phyloP scores from a whole-genome alignment of 495 filamentous ascomycete genomes.

The Aspergillus bertholletiae region DNA sequence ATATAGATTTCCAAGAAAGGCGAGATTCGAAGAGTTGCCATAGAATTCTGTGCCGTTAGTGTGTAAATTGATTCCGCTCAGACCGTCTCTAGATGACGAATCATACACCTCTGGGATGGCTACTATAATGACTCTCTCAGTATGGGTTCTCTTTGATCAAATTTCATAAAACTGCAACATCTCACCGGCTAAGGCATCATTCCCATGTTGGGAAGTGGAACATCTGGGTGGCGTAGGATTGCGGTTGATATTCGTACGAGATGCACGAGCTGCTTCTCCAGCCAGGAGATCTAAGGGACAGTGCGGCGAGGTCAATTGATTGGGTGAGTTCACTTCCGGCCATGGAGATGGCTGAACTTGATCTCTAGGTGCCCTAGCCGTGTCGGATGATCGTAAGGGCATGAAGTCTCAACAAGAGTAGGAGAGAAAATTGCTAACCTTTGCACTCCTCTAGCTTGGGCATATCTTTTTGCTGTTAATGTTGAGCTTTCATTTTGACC shows the following conservation, averaged over 20 bases:
- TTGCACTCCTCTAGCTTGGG: conserved; percentile 10
- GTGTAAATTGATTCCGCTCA: conserved; percentile 23
- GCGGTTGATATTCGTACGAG: background rate
- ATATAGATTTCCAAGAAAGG: conserved; percentile 22
- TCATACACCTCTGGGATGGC: conserved; percentile 16
- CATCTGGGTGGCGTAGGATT: background rate
- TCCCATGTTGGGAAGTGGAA: background rate
- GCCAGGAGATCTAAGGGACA: background rate
- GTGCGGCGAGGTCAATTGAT: background rate
- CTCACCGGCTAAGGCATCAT: conserved; percentile 1
- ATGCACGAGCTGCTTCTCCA: background rate
- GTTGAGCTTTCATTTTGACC: conserved; percentile 3
- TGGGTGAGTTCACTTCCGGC: conserved; percentile 9
- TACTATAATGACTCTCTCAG: background rate
- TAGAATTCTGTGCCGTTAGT: conserved; percentile 30
- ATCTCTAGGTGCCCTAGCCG: background rate
- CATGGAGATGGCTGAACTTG: conserved; percentile 19
- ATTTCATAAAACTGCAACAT: too few species aligned
- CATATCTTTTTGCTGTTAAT: conserved; percentile 3
- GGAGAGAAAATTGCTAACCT: background rate
- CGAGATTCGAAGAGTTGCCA: conserved; percentile 24
- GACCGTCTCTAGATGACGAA: conserved; percentile 18
- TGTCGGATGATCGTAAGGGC: background rate
- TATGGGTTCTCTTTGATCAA: background rate
- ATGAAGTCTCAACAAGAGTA: background rate